Evolutionary conservation across 441 rosid species (phyloP).

Genomic region (Pelargonium exstipulatum): DNA sequence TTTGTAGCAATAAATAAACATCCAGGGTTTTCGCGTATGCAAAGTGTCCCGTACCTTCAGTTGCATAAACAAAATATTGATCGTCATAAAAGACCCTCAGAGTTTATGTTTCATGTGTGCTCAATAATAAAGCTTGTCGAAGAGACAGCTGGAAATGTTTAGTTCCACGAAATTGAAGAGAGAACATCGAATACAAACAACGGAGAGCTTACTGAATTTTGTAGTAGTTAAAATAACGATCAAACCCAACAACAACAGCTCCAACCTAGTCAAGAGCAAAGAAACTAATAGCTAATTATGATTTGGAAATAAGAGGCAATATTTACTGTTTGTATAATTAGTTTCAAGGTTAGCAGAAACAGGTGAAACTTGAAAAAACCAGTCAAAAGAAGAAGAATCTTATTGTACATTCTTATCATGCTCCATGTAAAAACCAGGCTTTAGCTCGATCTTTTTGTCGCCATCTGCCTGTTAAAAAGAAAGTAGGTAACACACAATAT

Average conservation of each 20-base stretch:
- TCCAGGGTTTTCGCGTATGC: constrained; percentile 68
- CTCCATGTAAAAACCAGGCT: constrained; percentile 71
- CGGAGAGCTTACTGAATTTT: constrained; percentile 53
- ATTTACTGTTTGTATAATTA: constrained; percentile 1
- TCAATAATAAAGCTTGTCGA: not conserved
- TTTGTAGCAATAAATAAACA: constrained; percentile 75
- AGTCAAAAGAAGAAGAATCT: constrained; percentile 1
- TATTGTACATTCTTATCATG: constrained; percentile 56
- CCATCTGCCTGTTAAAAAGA: constrained; percentile 54
- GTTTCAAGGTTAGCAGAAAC: constrained; percentile 1
- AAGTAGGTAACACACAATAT: not conserved
- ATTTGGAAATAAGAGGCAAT: constrained; percentile 14
- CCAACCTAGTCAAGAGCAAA: constrained; percentile 48
- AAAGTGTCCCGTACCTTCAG: constrained; percentile 64
- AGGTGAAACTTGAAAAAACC: not conserved
- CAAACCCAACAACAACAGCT: constrained; percentile 77
- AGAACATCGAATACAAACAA: not conserved
- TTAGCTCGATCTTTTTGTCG: constrained; percentile 57
- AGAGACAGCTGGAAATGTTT: not conserved
- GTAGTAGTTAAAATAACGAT: constrained; percentile 69
- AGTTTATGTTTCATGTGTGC: not conserved
- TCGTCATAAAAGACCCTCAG: not conserved
- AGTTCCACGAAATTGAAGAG: not conserved
- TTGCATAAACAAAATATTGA: constrained; percentile 14
- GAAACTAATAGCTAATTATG: constrained; percentile 19